A percentile compares a stretch with the other conserved stretches of the same genome.
Evolutionary conservation across 2,329 filamentous ascomycete genomes (phyloP).

Genomic region (Coniochaeta prunicola): DNA sequence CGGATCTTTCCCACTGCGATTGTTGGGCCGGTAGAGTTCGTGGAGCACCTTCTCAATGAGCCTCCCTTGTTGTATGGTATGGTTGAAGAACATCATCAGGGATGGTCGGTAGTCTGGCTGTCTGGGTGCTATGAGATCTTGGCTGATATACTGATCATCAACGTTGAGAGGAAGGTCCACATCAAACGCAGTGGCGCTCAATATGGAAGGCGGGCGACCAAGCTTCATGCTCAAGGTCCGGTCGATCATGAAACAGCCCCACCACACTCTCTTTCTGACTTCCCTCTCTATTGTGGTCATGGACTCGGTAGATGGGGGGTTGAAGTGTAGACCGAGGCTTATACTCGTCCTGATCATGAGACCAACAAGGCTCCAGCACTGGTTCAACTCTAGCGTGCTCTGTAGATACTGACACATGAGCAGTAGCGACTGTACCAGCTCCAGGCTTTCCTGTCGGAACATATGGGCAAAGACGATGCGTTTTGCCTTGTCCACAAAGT

Average conservation of each 20-base stretch:
- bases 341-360: conserved; percentile 5
- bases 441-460: conserved; percentile 4
- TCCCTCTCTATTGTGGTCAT: conserved; percentile 4
- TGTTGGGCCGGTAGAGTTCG: conserved; percentile 5
- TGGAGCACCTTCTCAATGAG: conserved; percentile 5
- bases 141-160: conserved; percentile 8
- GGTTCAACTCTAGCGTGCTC: conserved; percentile 7
- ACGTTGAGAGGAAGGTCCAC: conserved; percentile 5
- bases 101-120: conserved; percentile 7
- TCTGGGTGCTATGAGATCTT: conserved; percentile 3
- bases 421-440: conserved; percentile 5
- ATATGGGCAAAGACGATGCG: conserved; percentile 6
- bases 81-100: conserved; percentile 4
- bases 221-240: conserved; percentile 8
- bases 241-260: conserved; percentile 6
- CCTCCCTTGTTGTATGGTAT: conserved; percentile 5
- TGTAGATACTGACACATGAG: conserved; percentile 8
- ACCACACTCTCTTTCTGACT: conserved; percentile 6
- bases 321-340: conserved; percentile 6
- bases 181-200: background rate
- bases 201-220: conserved; percentile 5
- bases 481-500: conserved; percentile 3
- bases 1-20: background rate
- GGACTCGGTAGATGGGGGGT: background rate
- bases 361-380: conserved; percentile 7